phyloP scores from a whole-genome alignment of 2,329 filamentous ascomycete genomes.

The Cladosporium colombiae region DNA sequence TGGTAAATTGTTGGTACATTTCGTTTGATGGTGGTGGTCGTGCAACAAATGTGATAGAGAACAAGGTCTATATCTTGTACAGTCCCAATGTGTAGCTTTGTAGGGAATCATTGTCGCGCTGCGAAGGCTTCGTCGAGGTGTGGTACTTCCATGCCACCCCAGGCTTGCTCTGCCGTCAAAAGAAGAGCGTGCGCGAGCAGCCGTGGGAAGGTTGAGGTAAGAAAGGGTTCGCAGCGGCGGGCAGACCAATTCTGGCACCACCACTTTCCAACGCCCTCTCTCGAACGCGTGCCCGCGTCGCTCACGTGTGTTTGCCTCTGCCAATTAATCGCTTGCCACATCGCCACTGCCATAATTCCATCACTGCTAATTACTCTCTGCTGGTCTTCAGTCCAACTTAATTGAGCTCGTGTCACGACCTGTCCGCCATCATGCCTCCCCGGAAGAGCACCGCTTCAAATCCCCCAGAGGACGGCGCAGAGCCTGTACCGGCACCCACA shows the following conservation, averaged over 20 bases:
- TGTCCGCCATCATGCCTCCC: constrained; percentile 43
- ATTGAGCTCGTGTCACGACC: constrained; percentile 1
- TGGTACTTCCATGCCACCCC: neutral
- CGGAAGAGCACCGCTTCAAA: constrained; percentile 47
- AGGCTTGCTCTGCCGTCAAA: neutral
- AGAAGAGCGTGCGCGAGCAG: constrained; percentile 8
- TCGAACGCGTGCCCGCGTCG: constrained; percentile 14
- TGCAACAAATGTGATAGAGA: neutral
- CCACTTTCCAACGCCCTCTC: constrained; percentile 1
- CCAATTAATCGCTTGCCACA: constrained; percentile 15
- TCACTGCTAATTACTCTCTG: neutral
- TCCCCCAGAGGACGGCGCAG: constrained; percentile 29
- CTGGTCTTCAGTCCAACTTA: neutral
- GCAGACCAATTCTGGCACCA: constrained; percentile 4
- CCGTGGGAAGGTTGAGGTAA: constrained; percentile 9
- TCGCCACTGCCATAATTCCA: neutral
- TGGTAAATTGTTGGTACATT: neutral
- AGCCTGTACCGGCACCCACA: constrained; percentile 27
- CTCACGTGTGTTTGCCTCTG: constrained; percentile 11
- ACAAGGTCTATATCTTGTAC: neutral
- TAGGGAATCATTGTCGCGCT: neutral
- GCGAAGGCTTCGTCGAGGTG: neutral
- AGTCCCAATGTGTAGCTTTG: neutral
- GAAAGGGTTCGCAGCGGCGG: neutral
- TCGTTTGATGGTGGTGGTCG: neutral